Percentiles rank a stretch among this genome's conserved stretches.
Conservation (phyloP, 768 basidiomycete genomes). For the Phallus indusiatus region DNA sequence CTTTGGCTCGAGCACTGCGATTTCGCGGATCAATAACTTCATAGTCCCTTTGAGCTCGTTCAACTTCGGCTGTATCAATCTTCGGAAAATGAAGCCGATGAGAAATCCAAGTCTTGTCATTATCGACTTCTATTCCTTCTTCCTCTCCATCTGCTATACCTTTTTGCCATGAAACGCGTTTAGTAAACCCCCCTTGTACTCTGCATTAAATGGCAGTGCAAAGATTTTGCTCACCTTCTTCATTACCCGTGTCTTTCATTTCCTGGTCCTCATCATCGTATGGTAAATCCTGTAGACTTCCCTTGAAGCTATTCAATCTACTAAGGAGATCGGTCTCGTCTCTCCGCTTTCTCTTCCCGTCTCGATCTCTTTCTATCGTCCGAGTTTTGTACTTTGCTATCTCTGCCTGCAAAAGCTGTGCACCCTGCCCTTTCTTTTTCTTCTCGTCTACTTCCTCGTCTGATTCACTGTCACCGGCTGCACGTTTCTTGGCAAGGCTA, state of each 20-base stretch:
- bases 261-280: slow-evolving; percentile 19
- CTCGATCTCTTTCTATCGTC: slow-evolving; percentile 39
- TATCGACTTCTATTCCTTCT: slow-evolving; percentile 63
- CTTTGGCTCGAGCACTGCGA: slow-evolving; percentile 60
- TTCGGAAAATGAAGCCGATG: slow-evolving; percentile 72
- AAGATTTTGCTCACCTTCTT: slow-evolving; percentile 6
- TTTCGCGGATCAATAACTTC: slow-evolving; percentile 83
- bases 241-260: slow-evolving; percentile 14
- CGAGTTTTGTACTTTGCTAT: slow-evolving; percentile 68
- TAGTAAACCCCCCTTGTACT: not conserved
- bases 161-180: not conserved
- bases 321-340: slow-evolving; percentile 69
- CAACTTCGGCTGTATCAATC: slow-evolving; percentile 63
- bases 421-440: slow-evolving; percentile 38
- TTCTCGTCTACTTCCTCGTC: slow-evolving; percentile 59
- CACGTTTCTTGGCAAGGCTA: slow-evolving; percentile 54
- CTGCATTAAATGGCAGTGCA: not conserved
- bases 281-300: slow-evolving; percentile 42
- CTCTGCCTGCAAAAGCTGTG: slow-evolving; percentile 73
- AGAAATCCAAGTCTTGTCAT: slow-evolving; percentile 63
- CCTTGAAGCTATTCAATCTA: slow-evolving; percentile 59
- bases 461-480: slow-evolving; percentile 26
- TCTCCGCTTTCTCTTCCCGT: slow-evolving; percentile 42
- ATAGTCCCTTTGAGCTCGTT: slow-evolving; percentile 76
- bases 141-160: slow-evolving; percentile 25